phyloP scores from a whole-genome alignment of 2,329 filamentous ascomycete species.

The Xylariaceae sp. region DNA sequence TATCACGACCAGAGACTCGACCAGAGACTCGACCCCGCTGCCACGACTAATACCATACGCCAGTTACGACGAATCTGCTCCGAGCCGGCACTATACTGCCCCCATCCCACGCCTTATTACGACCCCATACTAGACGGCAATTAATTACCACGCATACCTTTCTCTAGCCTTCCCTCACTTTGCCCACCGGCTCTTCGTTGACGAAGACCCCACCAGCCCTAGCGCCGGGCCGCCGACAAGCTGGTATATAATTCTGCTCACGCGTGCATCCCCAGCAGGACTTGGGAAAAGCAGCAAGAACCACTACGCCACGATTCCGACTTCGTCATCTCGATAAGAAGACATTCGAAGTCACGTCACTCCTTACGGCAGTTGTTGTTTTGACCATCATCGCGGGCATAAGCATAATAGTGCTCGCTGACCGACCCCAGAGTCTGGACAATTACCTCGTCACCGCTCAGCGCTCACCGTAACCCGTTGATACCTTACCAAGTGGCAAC shows the following conservation, averaged over 20 bases:
- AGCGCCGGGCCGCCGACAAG: neutral
- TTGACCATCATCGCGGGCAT: too few relatives aligned
- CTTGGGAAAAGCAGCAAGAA: conserved; percentile 5
- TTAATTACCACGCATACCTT: conserved; percentile 21
- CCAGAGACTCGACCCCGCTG: conserved; percentile 15
- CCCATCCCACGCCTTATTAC: too few relatives aligned
- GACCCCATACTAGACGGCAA: conserved; percentile 16
- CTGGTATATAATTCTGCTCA: conserved; percentile 5
- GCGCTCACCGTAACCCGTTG: too few relatives aligned
- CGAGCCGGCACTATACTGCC: too few relatives aligned
- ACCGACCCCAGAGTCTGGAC: too few relatives aligned
- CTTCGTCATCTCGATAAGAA: conserved; percentile 10
- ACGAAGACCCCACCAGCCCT: conserved; percentile 7
- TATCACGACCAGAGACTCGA: neutral
- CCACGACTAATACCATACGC: conserved; percentile 20
- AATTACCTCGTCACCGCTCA: too few relatives aligned
- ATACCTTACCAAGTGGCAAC: too few relatives aligned
- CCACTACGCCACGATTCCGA: conserved; percentile 6
- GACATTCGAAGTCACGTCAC: too few relatives aligned
- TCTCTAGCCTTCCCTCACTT: conserved; percentile 14
- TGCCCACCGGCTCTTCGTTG: conserved; percentile 16
- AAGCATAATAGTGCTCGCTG: too few relatives aligned
- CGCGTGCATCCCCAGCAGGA: conserved; percentile 8
- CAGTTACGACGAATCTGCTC: too few relatives aligned
- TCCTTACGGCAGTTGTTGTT: too few relatives aligned